These are phyloP conservation scores for Oenanthe javanica DNA, from an alignment of 140 eudicot species.

Conservation along the genomic window DNA sequence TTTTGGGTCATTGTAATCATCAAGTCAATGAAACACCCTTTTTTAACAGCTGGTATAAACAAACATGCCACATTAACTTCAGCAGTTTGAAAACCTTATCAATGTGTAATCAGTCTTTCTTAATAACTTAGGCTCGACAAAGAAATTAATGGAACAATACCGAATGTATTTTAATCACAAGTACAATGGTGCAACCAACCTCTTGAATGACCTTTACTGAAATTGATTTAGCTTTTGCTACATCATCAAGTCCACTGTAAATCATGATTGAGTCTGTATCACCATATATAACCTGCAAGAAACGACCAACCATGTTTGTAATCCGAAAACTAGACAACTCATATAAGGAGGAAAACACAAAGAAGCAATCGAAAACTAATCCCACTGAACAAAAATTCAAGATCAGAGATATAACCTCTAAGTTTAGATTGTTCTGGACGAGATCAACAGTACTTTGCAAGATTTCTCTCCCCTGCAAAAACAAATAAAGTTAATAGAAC, in stretches of 20 bases:
- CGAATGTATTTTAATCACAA: background rate
- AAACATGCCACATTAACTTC: background rate
- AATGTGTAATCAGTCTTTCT: background rate
- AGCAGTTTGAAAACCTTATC: background rate
- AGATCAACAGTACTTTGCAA: conserved; percentile 96
- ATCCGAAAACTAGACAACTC: background rate
- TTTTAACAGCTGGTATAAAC: background rate
- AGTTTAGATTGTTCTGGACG: conserved; percentile 71
- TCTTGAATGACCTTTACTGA: conserved; percentile 89
- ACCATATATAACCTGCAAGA: conserved; percentile 83
- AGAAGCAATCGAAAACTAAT: background rate
- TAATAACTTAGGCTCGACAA: background rate
- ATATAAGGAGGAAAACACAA: background rate
- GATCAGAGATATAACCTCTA: conserved; percentile 49
- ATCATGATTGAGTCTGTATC: conserved; percentile 99
- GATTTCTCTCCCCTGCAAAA: conserved; percentile 94
- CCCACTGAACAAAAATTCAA: background rate
- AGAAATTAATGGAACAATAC: background rate
- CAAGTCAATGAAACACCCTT: background rate
- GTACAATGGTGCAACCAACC: conserved; percentile 37
- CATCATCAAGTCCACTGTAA: conserved; percentile 88
- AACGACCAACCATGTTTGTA: conserved; percentile 10
- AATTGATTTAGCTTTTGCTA: conserved; percentile 67
- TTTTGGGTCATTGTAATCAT: background rate
- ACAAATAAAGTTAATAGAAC: background rate